A percentile compares a stretch with the other conserved stretches of the same genome.
Conservation (phyloP, 108 stramenopile species). For the Nitzschia sp. region DNA sequence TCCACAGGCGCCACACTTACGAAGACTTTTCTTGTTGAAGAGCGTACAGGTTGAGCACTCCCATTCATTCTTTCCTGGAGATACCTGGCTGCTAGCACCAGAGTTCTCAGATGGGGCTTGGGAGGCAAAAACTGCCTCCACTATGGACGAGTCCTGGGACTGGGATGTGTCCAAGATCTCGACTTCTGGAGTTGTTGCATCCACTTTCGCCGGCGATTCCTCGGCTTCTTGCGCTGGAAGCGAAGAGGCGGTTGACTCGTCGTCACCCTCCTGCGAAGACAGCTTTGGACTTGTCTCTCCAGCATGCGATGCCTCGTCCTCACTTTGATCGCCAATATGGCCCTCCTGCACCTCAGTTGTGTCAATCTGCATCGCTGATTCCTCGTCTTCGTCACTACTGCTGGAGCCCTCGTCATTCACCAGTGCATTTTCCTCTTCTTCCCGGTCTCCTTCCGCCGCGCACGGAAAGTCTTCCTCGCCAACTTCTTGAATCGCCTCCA, state of each 20-base stretch:
- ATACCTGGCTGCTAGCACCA: neutral
- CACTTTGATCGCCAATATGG: neutral
- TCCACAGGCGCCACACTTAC: constrained; percentile 54
- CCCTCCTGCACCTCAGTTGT: neutral
- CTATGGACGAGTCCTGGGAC: neutral
- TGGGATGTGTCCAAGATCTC: neutral
- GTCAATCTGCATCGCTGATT: neutral
- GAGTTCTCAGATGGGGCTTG: neutral
- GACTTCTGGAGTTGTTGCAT: neutral
- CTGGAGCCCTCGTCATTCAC: constrained; percentile 3
- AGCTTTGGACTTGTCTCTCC: neutral
- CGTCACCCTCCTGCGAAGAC: neutral
- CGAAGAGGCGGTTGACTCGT: neutral
- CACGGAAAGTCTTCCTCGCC: constrained; percentile 29
- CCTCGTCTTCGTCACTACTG: constrained; percentile 14
- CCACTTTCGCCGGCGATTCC: neutral
- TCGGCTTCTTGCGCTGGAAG: neutral
- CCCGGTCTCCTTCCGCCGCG: constrained; percentile 15
- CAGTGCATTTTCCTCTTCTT: constrained; percentile 4
- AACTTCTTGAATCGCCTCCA: constrained; percentile 58
- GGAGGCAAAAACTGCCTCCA: neutral
- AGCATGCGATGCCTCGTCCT: neutral
- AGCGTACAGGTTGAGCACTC: constrained; percentile 56
- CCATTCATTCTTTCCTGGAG: constrained; percentile 36
- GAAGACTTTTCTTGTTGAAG: constrained; percentile 37